Conservation (phyloP, 1,284 basidiomycete species). For the Melampsora americana region DNA sequence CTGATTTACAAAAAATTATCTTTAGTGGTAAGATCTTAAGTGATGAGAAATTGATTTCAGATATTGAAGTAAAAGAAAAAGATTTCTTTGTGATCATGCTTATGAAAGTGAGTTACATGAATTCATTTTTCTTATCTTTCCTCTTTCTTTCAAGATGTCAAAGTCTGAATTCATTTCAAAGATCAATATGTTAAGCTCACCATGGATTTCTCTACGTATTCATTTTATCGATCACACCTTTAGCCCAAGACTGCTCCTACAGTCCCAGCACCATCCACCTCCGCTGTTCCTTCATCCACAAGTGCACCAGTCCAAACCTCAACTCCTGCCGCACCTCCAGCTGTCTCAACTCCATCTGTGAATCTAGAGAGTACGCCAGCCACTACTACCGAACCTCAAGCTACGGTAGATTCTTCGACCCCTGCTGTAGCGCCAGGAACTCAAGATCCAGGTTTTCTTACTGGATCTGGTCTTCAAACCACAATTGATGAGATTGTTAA, state of each 20-base stretch:
- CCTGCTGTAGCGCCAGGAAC: not conserved
- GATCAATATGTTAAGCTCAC: no score
- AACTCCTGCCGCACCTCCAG: constrained; percentile 47
- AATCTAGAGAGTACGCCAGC: constrained; percentile 47
- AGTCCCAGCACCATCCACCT: constrained; percentile 42
- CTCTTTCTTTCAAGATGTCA: no score
- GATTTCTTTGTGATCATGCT: constrained; percentile 99
- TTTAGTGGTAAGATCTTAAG: constrained; percentile 92
- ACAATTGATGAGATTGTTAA: constrained; percentile 79
- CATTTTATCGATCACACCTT: constrained; percentile 54
- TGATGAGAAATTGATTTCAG: constrained; percentile 82
- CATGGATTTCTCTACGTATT: constrained; percentile 52
- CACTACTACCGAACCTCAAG: constrained; percentile 50
- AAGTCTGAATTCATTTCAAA: no score
- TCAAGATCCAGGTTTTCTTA: constrained; percentile 56
- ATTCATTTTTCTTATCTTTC: constrained; percentile 4
- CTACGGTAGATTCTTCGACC: constrained; percentile 15
- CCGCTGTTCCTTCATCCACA: constrained; percentile 46
- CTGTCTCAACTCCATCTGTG: constrained; percentile 47
- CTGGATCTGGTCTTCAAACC: constrained; percentile 69
- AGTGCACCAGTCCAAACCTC: constrained; percentile 47
- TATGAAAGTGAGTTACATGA: constrained; percentile 71
- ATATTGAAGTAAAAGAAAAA: constrained; percentile 93
- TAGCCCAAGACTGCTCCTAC: constrained; percentile 48
- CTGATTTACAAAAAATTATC: constrained; percentile 82